A percentile compares a stretch with the other conserved stretches of the same genome.
phyloP scores from a whole-genome alignment of 768 basidiomycete genomes.

The Auricularia auricula-judae region DNA sequence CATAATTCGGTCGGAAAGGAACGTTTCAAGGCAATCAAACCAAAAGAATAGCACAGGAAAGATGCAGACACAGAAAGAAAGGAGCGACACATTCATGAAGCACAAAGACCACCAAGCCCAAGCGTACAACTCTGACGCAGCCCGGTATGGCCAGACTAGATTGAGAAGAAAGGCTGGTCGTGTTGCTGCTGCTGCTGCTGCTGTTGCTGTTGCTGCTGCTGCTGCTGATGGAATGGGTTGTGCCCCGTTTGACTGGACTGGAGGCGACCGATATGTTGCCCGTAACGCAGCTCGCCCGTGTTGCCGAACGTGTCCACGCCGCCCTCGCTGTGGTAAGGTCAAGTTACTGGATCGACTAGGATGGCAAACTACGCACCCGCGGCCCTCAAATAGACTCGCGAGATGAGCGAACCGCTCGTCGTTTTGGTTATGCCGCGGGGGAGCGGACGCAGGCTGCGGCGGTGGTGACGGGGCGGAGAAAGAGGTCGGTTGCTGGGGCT shows the following conservation, averaged over 20 bases:
- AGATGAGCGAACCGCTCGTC: slow-evolving; percentile 69
- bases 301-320: slow-evolving; percentile 97
- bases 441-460: slow-evolving; percentile 11
- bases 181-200: slow-evolving; percentile 33
- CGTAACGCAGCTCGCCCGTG: slow-evolving; percentile 57
- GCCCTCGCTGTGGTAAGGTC: slow-evolving; percentile 40
- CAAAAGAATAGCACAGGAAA: too few relatives aligned
- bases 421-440: slow-evolving; percentile 27
- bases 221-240: slow-evolving; percentile 59
- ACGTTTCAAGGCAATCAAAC: too few relatives aligned
- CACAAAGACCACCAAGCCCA: too few relatives aligned
- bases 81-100: too few relatives aligned
- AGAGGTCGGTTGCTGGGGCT: slow-evolving; percentile 3
- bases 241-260: slow-evolving; percentile 28
- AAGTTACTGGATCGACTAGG: not conserved
- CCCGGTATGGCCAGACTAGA: slow-evolving; percentile 23
- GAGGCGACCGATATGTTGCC: slow-evolving; percentile 39
- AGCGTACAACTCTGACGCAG: too few relatives aligned
- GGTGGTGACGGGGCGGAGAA: not conserved
- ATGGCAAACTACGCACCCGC: slow-evolving; percentile 15
- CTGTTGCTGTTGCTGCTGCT: slow-evolving; percentile 44
- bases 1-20: too few relatives aligned
- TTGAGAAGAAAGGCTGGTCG: slow-evolving; percentile 75
- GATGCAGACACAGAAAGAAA: too few relatives aligned
- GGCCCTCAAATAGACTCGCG: slow-evolving; percentile 73